Evolutionary conservation across 306 rosid species (phyloP), one percentile per base, ranked within the genome.

Genomic region (Begonia masoniana): DNA sequence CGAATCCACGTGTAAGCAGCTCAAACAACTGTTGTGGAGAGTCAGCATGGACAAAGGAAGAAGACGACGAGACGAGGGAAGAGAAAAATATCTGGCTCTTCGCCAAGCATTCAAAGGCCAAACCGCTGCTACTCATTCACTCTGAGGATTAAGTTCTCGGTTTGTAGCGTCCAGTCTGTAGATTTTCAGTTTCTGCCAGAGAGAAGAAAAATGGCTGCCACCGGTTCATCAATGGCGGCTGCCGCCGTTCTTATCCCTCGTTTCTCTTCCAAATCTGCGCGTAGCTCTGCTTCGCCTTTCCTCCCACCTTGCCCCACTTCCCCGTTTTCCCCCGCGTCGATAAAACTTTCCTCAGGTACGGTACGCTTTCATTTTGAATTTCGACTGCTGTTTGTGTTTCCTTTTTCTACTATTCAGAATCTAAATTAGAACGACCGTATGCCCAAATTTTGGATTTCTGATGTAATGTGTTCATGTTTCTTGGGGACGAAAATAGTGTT

Each of bases 221-320:
- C 88, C 57, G 70, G 75, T 59, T 66, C 75, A 15, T 54, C 76
- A 50, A 62, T 63, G 74, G 84, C 75, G 64, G 70, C 75, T 59
- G 61, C 84, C 68, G 69, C 99, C 52, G 80, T 79, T 55, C 62
- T 86, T 10, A 63, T 65, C 26, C 63, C 80, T 41, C 67, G 74
- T 42, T 58, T 75, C 43, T 58, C 76, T 26, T 12, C 66, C 55
- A 68, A 61, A 65, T 64, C 76, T 54, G 43, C 70, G 21, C 84
- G 87, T 57, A 76, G 77, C 62, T 75, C 87, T 55, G 83, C 86
- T 55, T 62, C 72, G 69, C 96, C 93, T 49, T 63, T 24, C 56
- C 93, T 92, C 31, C 89, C 94, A 12, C 72, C 95, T 66, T 93
- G 94, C 42, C n/a, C 74, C 64, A 69, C 78, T 43, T 59, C 74